These are phyloP conservation scores for Phytophthora sojae DNA, from an alignment of 352 stramenopile species.

Conservation along the genomic window DNA sequence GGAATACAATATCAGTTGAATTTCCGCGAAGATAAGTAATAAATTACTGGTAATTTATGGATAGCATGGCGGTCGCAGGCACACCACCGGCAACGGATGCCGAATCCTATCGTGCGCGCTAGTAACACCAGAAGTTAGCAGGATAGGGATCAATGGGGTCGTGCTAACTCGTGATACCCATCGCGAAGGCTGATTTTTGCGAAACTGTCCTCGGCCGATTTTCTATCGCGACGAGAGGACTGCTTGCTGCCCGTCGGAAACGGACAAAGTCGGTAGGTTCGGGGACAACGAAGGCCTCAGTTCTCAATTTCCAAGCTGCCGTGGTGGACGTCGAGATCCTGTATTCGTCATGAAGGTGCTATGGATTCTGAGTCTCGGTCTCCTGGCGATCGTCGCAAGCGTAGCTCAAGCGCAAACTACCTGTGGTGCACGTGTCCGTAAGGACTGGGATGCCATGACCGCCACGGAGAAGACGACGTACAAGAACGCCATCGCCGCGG, in stretches of 20 bases:
- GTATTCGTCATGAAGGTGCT: constrained; percentile 31
- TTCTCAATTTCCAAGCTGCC: not conserved
- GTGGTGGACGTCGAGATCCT: not conserved
- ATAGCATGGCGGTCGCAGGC: no score
- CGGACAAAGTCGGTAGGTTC: not conserved
- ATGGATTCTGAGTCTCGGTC: constrained; percentile 24
- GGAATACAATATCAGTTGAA: no score
- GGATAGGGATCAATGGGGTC: not conserved
- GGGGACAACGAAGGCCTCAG: not conserved
- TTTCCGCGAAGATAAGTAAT: no score
- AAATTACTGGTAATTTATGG: not conserved
- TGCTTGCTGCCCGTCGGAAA: not conserved
- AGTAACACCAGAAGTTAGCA: not conserved
- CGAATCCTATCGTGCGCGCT: not conserved
- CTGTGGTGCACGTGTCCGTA: constrained; percentile 54
- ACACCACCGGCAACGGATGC: not conserved
- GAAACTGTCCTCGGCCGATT: not conserved
- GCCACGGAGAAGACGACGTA: constrained; percentile 59
- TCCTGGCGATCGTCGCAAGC: constrained; percentile 22
- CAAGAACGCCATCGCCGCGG: constrained; percentile 44
- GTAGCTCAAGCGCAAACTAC: constrained; percentile 22
- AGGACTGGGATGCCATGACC: constrained; percentile 58
- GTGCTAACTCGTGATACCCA: not conserved
- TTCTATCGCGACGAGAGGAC: not conserved
- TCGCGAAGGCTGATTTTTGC: not conserved